Base-by-base conservation (phyloP, 306 rosid species). In the Abrus precatorius region DNA sequence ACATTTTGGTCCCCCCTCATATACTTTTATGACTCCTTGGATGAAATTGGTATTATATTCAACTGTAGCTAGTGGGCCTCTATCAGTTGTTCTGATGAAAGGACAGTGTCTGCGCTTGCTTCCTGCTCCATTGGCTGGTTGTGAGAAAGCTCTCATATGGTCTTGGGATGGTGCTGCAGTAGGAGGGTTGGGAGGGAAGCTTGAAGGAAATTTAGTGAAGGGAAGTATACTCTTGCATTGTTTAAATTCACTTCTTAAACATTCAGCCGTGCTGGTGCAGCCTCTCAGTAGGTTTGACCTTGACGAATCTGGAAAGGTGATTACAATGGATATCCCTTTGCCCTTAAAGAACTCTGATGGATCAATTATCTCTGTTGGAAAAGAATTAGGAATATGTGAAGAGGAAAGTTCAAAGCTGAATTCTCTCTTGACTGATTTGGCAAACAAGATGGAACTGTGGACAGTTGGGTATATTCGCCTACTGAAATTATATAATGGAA, bases 121-220 rank as follows among this genome's bases (percentile, higher is more conserved):
- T 87, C 99, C 99, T 82, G 99, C 98, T 59, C 99, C 99, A 48
- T 89, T 95, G 89, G 93, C 97, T 81, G 97, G 93, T 43, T 95
- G 99, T 81, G 97, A 89, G 90, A 95, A 95, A 80, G 99, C 99
- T 81, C 91, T 93, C 74, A 57, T 95, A 86, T 95, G 98, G 98
- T 93, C 98, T 86, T 95, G 97, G 99, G 99, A 93, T 84, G 96
- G 96, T 77, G 87, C 97, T 75, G 52, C 93, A 10, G 80, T 95
- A 54, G 99, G 98, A 74, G 99, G 98, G 54, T 81, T 95, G 87
- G 99, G 99, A 81, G 91, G 96, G 79, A 95, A 93, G 76, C 94
- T 87, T 75, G 97, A 90, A 86, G 97, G 98, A 74, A 90, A 82
- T 80, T 87, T 92, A 77, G 99, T 95, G 12, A 92, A 89, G 76